Conservation (phyloP, 2,329 filamentous ascomycete species). For the Diaporthe nobilis region DNA sequence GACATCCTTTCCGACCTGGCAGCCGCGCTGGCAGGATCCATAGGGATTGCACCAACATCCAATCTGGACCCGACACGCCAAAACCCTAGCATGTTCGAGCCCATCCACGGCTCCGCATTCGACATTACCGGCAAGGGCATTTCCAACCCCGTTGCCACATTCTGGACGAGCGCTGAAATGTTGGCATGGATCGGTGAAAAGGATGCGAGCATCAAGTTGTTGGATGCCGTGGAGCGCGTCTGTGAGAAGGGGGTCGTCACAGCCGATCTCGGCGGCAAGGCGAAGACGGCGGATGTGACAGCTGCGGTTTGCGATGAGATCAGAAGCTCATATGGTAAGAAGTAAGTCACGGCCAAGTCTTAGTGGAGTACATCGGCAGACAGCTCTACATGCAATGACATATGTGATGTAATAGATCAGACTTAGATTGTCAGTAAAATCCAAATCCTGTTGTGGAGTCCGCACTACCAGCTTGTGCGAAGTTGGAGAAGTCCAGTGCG, state of each 20-base stretch:
- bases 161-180: constrained; percentile 69
- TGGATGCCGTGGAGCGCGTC: constrained; percentile 64
- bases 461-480: constrained; percentile 41
- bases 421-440: constrained; percentile 29
- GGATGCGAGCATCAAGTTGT: constrained; percentile 60
- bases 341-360: background rate
- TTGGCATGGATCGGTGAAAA: constrained; percentile 66
- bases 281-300: constrained; percentile 45
- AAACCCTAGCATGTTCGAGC: constrained; percentile 69
- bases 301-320: constrained; percentile 43
- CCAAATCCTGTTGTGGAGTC: constrained; percentile 41
- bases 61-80: constrained; percentile 73
- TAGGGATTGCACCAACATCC: constrained; percentile 76
- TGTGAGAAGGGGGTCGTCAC: constrained; percentile 64
- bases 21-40: constrained; percentile 76
- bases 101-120: constrained; percentile 68
- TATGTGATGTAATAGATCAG: background rate
- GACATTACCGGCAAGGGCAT: constrained; percentile 68
- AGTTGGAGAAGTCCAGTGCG: constrained; percentile 44
- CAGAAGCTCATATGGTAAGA: constrained; percentile 34
- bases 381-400: background rate
- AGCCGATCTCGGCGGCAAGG: constrained; percentile 62
- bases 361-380: no score
- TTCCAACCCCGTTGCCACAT: constrained; percentile 67
- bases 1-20: constrained; percentile 78